Conservation (phyloP, 345 rosid species). For the Populus deltoides region DNA sequence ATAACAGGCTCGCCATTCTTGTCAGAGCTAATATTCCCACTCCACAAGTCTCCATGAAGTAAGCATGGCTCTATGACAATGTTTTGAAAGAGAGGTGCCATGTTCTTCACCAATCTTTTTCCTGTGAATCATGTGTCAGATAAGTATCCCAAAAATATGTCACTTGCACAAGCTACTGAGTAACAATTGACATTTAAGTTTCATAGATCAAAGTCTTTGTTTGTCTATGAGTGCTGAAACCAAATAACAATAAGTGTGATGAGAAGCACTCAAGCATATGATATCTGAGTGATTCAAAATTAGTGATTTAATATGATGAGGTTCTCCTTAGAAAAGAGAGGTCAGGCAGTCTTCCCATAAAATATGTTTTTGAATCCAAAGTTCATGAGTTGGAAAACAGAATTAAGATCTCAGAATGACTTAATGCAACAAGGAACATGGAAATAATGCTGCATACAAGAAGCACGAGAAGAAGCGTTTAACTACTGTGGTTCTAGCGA, state of each 20-base stretch:
- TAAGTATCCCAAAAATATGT: neutral
- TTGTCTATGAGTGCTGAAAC: neutral
- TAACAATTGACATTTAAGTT: neutral
- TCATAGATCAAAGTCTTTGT: neutral
- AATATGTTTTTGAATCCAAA: neutral
- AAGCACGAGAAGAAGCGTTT: neutral
- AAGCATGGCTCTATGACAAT: slow-evolving; percentile 69
- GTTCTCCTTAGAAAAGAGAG: neutral
- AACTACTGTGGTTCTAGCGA: neutral
- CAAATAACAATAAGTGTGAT: neutral
- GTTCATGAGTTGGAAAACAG: neutral
- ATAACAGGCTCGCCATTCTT: slow-evolving; percentile 78
- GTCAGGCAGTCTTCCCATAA: neutral
- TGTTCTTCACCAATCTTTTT: slow-evolving; percentile 60
- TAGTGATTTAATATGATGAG: neutral
- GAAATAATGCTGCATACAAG: neutral
- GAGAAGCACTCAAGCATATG: neutral
- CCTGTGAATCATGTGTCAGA: slow-evolving; percentile 42
- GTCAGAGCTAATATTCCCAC: slow-evolving; percentile 85
- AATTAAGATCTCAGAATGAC: neutral
- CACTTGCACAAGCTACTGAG: neutral
- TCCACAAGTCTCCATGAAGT: slow-evolving; percentile 97
- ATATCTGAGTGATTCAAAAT: neutral
- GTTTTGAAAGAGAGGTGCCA: slow-evolving; percentile 72
- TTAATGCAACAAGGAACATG: neutral